Conservation (phyloP, 2,329 filamentous ascomycete species). For the Epichloe elymi region DNA sequence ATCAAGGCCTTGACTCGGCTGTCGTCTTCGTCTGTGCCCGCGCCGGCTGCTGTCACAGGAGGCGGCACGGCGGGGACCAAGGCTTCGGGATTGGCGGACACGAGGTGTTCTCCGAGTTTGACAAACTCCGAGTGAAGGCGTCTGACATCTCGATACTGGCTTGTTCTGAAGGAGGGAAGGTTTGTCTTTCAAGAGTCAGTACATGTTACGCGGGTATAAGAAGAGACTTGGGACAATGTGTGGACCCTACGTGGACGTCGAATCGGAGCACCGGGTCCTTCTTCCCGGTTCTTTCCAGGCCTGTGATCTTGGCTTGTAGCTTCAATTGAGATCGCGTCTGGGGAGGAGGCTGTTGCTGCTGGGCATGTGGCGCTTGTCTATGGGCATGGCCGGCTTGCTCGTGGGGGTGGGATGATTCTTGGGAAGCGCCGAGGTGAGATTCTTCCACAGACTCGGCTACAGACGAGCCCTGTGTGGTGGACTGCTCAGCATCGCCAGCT, state of each 20-base stretch:
- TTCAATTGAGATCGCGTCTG: slow-evolving; percentile 59
- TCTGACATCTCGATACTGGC: slow-evolving; percentile 93
- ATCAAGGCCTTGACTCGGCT: slow-evolving; percentile 73
- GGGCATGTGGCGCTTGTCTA: slow-evolving; percentile 20
- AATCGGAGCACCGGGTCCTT: slow-evolving; percentile 93
- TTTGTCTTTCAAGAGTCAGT: slow-evolving; percentile 56
- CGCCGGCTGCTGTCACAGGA: slow-evolving; percentile 86
- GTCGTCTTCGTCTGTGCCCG: slow-evolving; percentile 94
- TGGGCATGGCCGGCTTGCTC: slow-evolving; percentile 8
- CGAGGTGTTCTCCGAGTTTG: slow-evolving; percentile 90
- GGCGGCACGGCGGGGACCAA: slow-evolving; percentile 89
- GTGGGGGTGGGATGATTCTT: slow-evolving; percentile 6
- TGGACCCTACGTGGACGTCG: slow-evolving; percentile 69
- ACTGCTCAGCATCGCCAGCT: slow-evolving; percentile 22
- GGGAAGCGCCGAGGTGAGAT: slow-evolving; percentile 7
- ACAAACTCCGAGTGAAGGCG: slow-evolving; percentile 91
- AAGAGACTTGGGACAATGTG: background rate
- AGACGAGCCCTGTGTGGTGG: slow-evolving; percentile 12
- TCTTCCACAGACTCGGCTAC: slow-evolving; percentile 7
- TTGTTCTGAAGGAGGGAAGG: slow-evolving; percentile 93
- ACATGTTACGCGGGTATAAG: background rate
- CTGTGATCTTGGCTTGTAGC: slow-evolving; percentile 89
- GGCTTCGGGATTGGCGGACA: slow-evolving; percentile 94
- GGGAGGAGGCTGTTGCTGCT: slow-evolving; percentile 39
- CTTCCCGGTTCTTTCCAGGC: slow-evolving; percentile 80